Evolutionary conservation across 768 basidiomycete genomes (phyloP), one percentile per base, ranked within the genome.

Genomic region (Phlegmacium glaucopus): DNA sequence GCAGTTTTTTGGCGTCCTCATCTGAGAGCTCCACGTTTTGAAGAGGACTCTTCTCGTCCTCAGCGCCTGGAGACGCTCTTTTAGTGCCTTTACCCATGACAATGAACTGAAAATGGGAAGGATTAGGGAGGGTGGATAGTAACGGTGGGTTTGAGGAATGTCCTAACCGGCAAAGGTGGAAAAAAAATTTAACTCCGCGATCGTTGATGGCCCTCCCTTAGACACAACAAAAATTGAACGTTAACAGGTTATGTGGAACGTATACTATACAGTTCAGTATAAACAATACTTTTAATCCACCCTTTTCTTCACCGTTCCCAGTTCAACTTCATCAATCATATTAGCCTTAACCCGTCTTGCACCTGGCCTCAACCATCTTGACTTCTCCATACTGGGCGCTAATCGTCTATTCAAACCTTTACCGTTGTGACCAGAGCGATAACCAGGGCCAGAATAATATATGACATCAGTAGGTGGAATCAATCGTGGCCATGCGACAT

Each of bases 401-500:
- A 55, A 69, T 59, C 43, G 66, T 11, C 59, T 60, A 69, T 53
- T 60, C 39, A 91, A 60, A 1, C 93, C 93, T 62, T 83, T 89
- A 15, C 94, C 93, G 49, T 87, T 74, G 45, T 80, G 74, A 4
- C 72, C 80, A 4, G 90, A 86, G 29, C 89, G 84, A 72, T 78
- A 92, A 4, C 94, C 94, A 28, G 92, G 87, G 12, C 96, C 96
- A 40, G 77, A 75, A 65, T 97, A 99, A 60, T 88, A 83, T 47
- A 98, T 85, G 43, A 85, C 72, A 47, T 92, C 89, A 39, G 93
- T 85, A 4, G 85, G 82, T 0, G 91, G 87, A 53, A 88, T 79
- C 45, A 99, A 76, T 9, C 86, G 80, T 10, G 96, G 96, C 90
- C 94, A 97, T 12, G 88, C 80, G 45, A 99, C 95, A 62, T 96